Conservation (phyloP, 148 eudicot species). For the Drosera capensis region DNA sequence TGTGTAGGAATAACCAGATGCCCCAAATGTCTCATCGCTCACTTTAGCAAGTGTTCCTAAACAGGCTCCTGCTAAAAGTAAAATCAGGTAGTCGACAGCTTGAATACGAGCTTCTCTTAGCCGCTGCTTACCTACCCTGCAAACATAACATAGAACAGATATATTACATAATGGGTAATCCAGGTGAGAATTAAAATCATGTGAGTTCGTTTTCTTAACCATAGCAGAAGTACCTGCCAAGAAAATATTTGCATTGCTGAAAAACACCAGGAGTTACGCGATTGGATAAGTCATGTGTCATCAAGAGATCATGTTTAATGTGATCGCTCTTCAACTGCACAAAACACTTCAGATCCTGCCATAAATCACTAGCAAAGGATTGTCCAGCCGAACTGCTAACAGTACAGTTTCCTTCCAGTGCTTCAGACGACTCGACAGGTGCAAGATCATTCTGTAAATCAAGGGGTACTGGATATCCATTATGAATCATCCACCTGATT, state of each 20-base stretch:
- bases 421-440: constrained; percentile 20
- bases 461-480: constrained; percentile 65
- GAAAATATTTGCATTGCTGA: constrained; percentile 56
- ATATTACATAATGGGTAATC: not conserved
- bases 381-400: constrained; percentile 13
- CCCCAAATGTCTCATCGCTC: constrained; percentile 83
- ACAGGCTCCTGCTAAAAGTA: constrained; percentile 79
- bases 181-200: not conserved
- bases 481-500: constrained; percentile 77
- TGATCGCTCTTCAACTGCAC: constrained; percentile 39
- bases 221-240: constrained; percentile 92
- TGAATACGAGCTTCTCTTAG: constrained; percentile 66
- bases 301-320: constrained; percentile 27
- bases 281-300: constrained; percentile 46
- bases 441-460: constrained; percentile 44
- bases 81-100: constrained; percentile 76
- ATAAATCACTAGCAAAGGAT: constrained; percentile 62
- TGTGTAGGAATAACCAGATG: constrained; percentile 72
- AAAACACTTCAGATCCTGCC: constrained; percentile 52
- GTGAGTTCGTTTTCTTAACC: no score
- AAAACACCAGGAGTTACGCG: constrained; percentile 47
- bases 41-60: constrained; percentile 88
- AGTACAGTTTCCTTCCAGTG: constrained; percentile 13
- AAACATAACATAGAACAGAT: not conserved
- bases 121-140: constrained; percentile 74